Base-by-base conservation (phyloP, 2,329 filamentous ascomycete species). In the Aureobasidium sp. region DNA sequence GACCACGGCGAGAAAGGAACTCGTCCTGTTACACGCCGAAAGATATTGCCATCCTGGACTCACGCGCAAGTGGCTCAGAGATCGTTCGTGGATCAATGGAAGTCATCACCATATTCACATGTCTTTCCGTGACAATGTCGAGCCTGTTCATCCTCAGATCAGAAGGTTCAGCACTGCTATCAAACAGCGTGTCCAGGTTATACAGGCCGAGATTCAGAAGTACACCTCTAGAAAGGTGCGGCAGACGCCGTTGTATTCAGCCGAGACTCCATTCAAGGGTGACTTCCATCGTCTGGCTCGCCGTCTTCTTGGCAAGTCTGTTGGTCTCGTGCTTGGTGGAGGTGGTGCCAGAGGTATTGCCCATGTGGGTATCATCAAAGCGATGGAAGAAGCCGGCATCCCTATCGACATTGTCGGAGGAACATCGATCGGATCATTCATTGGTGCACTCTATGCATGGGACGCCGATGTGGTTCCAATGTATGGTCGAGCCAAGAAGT, bases 31-130 rank as follows among this genome's bases (percentile, higher is more conserved):
- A 2, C 95, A 99, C 72, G 80, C 89, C 0, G 94, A 99, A 69
- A 84, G 92, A 55, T 97, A 92, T 73, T 96, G 90, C 47, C 82
- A 84, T 0, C 87, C 91, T 5, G 94, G 94, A 0, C 74, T 96
- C 39, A 97, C 94, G 0, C 82, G 94, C 57, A 85, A 88, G 36
- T 99, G 94, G 94, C 77, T 99, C 15, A 71, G 75, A 65, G 97
- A 96, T 70, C 87, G 94, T 1, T 87, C 96, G 65, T 99, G 94
- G 94, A 94, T 99, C 74, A 99, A 97, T 67, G 94, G 94, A 17
- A 93, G 93, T 5, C 95, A 99, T 72, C 94, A 96, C 71, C 94
- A 99, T 68, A 89, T 99, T 13, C 94, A 99, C 70, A 97, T 99
- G 94, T 83, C 89, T 0, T 93, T 94, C 73, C 85, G 88, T 42